Base-by-base conservation (phyloP, 2,329 filamentous ascomycete species). In the Colletotrichum orbiculare region DNA sequence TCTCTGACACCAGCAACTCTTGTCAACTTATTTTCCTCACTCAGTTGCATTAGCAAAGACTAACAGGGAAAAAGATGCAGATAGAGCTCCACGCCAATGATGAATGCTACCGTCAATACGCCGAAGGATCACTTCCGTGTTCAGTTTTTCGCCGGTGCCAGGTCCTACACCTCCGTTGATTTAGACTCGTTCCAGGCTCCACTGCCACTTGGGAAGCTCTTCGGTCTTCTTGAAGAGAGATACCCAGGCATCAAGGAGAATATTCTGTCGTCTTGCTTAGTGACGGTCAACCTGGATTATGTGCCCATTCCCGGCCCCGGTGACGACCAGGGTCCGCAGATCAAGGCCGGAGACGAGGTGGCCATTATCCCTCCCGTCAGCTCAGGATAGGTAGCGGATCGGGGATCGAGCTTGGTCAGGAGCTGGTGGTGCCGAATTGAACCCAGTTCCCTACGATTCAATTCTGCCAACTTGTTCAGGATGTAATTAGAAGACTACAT, bases 361-460 rank as follows among this genome's bases (percentile, higher is more conserved):
- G 93, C 91, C 46, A 91, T 96, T 41, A 95, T 96, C 62, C 93
- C 93, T 39, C 93, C 93, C 9, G 93, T 96, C 69, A 96, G 93
- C 81, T 94, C 93, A 42, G 93, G 93, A 5, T 96, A 77, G 84
- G 17, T 33, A 13, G 6, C 13, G 37, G 6, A 34, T 5, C 11
- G 33, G n/a, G 8, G 8, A 17, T 17, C 39, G 35, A 8, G 15
- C 7, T 37, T 42, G 39, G 17, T 53, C 7, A 41, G 35, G n/a
- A 60, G 52, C 46, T 48, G 45, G 59, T 55, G 57, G 54, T 12
- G 43, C 43, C 15, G 47, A 66, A 56, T 57, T 66, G 54, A 52
- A 35, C 48, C 56, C 33, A 52, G 46, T 45, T 6, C 13, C 42
- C 58, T 25, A 62, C 46, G 63, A 42, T 48, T 54, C 52, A 48